Evolutionary conservation across 345 rosid species (phyloP).

Genomic region (Eucalyptus dawsonii): DNA sequence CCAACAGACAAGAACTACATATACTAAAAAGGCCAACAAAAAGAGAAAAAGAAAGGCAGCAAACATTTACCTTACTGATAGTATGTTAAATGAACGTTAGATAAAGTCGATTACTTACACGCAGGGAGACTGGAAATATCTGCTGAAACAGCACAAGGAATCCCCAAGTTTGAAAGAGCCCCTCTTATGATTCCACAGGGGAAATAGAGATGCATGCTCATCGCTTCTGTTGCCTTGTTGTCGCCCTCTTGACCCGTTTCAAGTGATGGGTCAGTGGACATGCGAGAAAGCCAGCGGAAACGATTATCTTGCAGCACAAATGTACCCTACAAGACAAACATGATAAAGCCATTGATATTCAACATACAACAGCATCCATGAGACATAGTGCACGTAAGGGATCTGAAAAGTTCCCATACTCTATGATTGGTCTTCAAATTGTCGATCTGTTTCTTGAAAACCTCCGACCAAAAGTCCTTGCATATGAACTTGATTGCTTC

Average conservation of each 20-base stretch:
- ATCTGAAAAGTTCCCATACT: constrained; percentile 15
- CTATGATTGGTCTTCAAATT: constrained; percentile 93
- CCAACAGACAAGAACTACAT: not conserved
- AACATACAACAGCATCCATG: not conserved
- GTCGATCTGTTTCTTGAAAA: constrained; percentile 98
- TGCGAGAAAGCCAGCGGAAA: constrained; percentile 80
- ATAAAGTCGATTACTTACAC: constrained; percentile 33
- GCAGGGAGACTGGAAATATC: constrained; percentile 93
- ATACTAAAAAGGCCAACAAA: not conserved
- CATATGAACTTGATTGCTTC: constrained; percentile 98
- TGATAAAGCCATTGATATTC: not conserved
- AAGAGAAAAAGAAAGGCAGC: not conserved
- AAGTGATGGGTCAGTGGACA: constrained; percentile 46
- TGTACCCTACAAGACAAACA: constrained; percentile 59
- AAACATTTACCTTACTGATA: not conserved
- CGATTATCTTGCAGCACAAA: constrained; percentile 95
- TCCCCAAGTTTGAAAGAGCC: constrained; percentile 94
- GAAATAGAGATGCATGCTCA: constrained; percentile 84
- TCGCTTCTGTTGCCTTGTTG: constrained; percentile 53
- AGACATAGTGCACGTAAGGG: not conserved
- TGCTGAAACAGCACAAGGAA: constrained; percentile 92
- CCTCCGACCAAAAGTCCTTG: constrained; percentile 97
- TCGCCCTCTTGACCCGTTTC: constrained; percentile 58
- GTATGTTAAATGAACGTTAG: not conserved
- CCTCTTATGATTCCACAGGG: constrained; percentile 97